phyloP scores from a whole-genome alignment of 176 grass and related monocot genomes.

The Poa pratensis region DNA sequence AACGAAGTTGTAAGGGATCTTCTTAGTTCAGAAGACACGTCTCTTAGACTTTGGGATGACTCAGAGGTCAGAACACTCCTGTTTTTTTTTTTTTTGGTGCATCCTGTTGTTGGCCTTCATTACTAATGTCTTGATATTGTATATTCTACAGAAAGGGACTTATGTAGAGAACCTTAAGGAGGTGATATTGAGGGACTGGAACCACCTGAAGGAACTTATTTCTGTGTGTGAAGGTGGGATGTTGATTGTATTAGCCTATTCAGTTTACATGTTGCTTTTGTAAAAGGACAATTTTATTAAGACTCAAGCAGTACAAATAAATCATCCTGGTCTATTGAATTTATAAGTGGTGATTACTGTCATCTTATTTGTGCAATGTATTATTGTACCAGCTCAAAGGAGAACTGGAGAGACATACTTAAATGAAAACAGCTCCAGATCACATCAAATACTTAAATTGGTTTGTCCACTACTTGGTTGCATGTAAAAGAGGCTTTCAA shows the following conservation, averaged over 20 bases:
- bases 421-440: slow-evolving; percentile 96
- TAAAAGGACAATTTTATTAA: not conserved
- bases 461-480: slow-evolving; percentile 52
- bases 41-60: slow-evolving; percentile 90
- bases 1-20: slow-evolving; percentile 94
- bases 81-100: slow-evolving; percentile 9
- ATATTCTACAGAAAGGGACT: slow-evolving; percentile 75
- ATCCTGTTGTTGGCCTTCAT: not conserved
- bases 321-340: not conserved
- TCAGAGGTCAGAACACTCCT: slow-evolving; percentile 63
- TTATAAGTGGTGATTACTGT: slow-evolving; percentile 9
- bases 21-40: slow-evolving; percentile 62
- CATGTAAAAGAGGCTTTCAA: slow-evolving; percentile 26
- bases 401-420: slow-evolving; percentile 83
- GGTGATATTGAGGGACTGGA: slow-evolving; percentile 69
- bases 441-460: slow-evolving; percentile 94
- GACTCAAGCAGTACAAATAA: not conserved
- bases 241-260: slow-evolving; percentile 34
- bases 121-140: slow-evolving; percentile 41
- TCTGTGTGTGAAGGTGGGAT: slow-evolving; percentile 82
- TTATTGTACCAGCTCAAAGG: slow-evolving; percentile 71
- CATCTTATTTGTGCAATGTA: slow-evolving; percentile 41
- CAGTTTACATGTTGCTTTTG: not conserved
- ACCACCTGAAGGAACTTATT: slow-evolving; percentile 86
- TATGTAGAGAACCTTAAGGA: slow-evolving; percentile 85